Evolutionary conservation across 2,329 filamentous ascomycete genomes (phyloP).

Genomic region (Phaeosphaeriaceae sp.): DNA sequence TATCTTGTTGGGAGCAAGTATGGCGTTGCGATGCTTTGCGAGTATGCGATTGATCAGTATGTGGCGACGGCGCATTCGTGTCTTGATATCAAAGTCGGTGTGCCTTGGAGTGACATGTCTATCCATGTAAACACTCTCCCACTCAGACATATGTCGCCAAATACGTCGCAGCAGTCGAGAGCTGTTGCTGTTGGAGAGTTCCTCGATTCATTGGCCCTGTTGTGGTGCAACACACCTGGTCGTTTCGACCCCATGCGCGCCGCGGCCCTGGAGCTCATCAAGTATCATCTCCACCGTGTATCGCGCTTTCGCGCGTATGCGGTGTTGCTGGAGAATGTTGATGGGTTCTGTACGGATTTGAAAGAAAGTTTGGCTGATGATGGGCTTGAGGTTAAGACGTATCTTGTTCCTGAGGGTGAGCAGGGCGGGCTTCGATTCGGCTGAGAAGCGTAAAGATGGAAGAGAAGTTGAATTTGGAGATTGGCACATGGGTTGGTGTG

Average conservation of each 20-base stretch:
- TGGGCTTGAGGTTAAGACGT: conserved; percentile 23
- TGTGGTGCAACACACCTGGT: conserved; percentile 28
- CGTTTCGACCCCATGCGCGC: conserved; percentile 21
- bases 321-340: conserved; percentile 19
- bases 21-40: conserved; percentile 13
- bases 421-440: conserved; percentile 1
- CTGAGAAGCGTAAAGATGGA: neutral
- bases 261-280: conserved; percentile 24
- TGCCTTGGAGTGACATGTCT: neutral
- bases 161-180: conserved; percentile 2
- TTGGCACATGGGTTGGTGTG: too few species aligned
- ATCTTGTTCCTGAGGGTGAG: neutral
- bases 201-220: conserved; percentile 27
- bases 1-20: conserved; percentile 33
- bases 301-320: conserved; percentile 20
- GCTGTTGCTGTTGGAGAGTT: conserved; percentile 5
- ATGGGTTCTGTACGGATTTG: conserved; percentile 21
- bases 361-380: conserved; percentile 23
- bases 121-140: neutral
- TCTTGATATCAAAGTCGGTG: too few species aligned
- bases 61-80: neutral
- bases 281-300: conserved; percentile 15
- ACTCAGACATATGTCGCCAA: neutral
- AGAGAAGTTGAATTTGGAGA: too few species aligned
- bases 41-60: conserved; percentile 20